Evolutionary conservation across 352 stramenopile genomes (phyloP), one percentile per base, ranked within the genome.

Genomic region (Phytopythium mirpurense): DNA sequence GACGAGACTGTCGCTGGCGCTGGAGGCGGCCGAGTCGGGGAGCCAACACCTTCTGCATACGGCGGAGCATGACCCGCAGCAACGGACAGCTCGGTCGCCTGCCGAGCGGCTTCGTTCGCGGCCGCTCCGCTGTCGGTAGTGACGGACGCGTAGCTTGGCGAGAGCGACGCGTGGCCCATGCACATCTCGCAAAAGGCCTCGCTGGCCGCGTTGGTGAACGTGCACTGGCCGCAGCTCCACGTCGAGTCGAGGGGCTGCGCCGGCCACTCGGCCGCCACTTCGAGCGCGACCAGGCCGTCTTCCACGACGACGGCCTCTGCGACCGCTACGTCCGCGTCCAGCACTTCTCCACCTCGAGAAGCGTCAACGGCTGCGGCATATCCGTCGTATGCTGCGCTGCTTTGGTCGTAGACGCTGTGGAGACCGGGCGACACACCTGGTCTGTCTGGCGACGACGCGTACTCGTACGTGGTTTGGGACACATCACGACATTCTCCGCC

Each of bases 181-280:
- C 77, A 88, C 59, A 88, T 72, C 24, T 79, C 72, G 15, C 77
- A 88, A 59, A 86, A 88, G 2, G 74, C 70, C n/a, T 69, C 65
- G 26, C 60, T 68, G 47, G 83, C 68, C n/a, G 68, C 31, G 46
- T 88, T 88, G 14, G 72, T 34, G 50, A 65, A 88, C 7, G 77
- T 86, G 57, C 77, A 86, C 52, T 82, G 74, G 2, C 68, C 62
- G 43, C 71, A 85, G 35, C 59, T 75, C 74, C 74, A 85, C n/a
- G 44, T 63, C n/a, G 49, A 32, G 19, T 31, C n/a, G 7, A 12
- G 7, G 15, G 29, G 24, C 27, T 35, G 10, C 24, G 14, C 32
- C 14, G 31, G 11, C 51, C 35, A 37, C 4, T 15, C 40, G 35
- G 47, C 26, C 51, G 44, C 6, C 21, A 12, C 18, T 26, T n/a